phyloP scores from a whole-genome alignment of 2,329 filamentous ascomycete genomes.

The Curvularia verruculosa region DNA sequence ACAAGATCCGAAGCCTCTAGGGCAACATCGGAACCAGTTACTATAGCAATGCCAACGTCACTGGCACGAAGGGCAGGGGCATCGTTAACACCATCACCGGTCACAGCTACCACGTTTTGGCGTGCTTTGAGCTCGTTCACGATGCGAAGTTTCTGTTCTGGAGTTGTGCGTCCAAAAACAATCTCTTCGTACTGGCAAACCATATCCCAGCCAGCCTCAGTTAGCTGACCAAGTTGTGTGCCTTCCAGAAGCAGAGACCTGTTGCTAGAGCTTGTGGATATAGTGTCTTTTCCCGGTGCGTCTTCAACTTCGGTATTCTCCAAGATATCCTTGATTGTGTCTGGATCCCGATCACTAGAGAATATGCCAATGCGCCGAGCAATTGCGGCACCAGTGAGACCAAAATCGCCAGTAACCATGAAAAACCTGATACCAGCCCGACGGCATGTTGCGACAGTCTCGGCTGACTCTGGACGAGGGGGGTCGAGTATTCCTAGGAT shows the following conservation, averaged over 20 bases:
- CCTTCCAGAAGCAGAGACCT: not conserved
- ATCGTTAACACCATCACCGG: not conserved
- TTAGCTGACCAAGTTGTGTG: not conserved
- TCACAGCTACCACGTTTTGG: not conserved
- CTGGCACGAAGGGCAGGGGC: not conserved
- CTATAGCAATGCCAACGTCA: not conserved
- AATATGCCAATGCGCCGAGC: slow-evolving; percentile 1
- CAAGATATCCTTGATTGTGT: not conserved
- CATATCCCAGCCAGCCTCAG: not conserved
- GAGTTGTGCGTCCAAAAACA: not conserved
- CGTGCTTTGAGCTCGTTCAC: not conserved
- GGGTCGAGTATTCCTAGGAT: slow-evolving; percentile 1
- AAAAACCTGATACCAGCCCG: slow-evolving; percentile 2
- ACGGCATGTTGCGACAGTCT: slow-evolving; percentile 1
- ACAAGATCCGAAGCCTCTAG: not conserved
- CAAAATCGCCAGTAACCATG: slow-evolving; percentile 3
- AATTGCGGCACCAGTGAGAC: slow-evolving; percentile 1
- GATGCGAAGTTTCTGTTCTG: not conserved
- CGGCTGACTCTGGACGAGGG: not conserved
- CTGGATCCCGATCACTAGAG: not conserved
- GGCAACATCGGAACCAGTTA: slow-evolving; percentile 1
- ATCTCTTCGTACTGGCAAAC: slow-evolving; percentile 1
- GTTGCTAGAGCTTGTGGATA: not conserved
- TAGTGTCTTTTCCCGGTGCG: not conserved
- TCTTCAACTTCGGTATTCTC: not conserved